These are phyloP conservation scores for Pholiota conissans DNA, from an alignment of 768 basidiomycete species.

Conservation along the genomic window DNA sequence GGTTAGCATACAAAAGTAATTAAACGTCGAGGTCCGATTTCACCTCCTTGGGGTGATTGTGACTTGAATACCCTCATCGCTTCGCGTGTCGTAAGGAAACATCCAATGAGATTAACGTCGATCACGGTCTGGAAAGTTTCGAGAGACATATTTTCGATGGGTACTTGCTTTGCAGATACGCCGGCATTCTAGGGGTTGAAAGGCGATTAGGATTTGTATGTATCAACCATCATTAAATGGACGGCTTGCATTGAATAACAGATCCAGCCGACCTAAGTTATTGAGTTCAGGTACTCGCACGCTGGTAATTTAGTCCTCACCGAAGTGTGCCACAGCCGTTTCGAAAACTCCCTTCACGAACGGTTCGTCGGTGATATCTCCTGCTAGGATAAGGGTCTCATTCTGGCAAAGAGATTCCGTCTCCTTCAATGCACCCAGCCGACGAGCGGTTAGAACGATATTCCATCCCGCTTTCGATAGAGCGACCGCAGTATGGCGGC, in stretches of 20 bases:
- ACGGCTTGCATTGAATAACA: conserved; percentile 73
- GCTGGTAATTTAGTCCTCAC: conserved; percentile 35
- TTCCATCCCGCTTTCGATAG: conserved; percentile 71
- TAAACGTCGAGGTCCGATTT: conserved; percentile 10
- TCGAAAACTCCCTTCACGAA: conserved; percentile 64
- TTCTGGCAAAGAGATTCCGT: conserved; percentile 47
- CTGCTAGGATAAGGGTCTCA: conserved; percentile 47
- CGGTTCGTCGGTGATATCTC: conserved; percentile 65
- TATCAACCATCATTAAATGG: not conserved
- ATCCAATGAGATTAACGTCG: conserved; percentile 69
- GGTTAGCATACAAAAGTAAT: not conserved
- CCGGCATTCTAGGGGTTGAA: conserved; percentile 68
- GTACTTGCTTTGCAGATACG: conserved; percentile 42
- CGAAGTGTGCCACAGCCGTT: conserved; percentile 53
- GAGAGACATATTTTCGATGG: conserved; percentile 62
- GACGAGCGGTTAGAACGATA: conserved; percentile 64
- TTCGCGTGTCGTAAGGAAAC: conserved; percentile 77
- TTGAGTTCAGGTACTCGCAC: not conserved
- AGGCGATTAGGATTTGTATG: not conserved
- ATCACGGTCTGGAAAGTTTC: conserved; percentile 64
- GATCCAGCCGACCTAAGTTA: conserved; percentile 58
- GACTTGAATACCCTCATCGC: conserved; percentile 73
- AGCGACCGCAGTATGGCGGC: conserved; percentile 64
- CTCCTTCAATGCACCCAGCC: conserved; percentile 56
- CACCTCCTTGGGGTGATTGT: conserved; percentile 73